These are phyloP conservation scores for Plasmodium coatneyi DNA, from an alignment of 169 alveolate species.

Conservation along the genomic window DNA sequence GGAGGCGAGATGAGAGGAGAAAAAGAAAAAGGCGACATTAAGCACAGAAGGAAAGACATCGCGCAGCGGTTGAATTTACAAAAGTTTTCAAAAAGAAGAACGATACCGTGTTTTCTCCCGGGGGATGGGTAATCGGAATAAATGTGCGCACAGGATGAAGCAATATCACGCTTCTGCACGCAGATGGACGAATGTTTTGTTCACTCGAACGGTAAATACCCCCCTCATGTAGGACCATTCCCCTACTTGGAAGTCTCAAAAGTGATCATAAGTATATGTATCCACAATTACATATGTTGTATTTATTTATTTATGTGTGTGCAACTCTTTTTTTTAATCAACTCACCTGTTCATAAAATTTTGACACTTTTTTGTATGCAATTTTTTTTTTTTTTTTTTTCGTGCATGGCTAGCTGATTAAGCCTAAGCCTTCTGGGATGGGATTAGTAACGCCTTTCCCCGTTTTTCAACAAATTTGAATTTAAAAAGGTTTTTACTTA, in stretches of 20 bases:
- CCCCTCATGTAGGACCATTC: background rate
- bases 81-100: background rate
- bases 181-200: background rate
- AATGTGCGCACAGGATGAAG: background rate
- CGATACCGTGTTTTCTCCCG: background rate
- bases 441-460: background rate
- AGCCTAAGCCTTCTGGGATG: background rate
- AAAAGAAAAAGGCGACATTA: background rate
- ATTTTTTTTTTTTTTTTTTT: background rate
- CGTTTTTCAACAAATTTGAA: background rate
- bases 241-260: background rate
- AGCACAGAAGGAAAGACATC: background rate
- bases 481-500: background rate
- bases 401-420: background rate
- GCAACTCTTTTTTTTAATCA: background rate
- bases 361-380: background rate
- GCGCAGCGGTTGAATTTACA: background rate
- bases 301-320: background rate
- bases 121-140: background rate
- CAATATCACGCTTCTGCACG: background rate
- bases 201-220: background rate
- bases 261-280: background rate
- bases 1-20: background rate
- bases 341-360: background rate
- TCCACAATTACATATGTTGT: background rate